Percentiles rank a stretch among this genome's conserved stretches.
Evolutionary conservation across 192 early-diverging fungal genomes (phyloP).

Genomic region (Coemansia reversa): DNA sequence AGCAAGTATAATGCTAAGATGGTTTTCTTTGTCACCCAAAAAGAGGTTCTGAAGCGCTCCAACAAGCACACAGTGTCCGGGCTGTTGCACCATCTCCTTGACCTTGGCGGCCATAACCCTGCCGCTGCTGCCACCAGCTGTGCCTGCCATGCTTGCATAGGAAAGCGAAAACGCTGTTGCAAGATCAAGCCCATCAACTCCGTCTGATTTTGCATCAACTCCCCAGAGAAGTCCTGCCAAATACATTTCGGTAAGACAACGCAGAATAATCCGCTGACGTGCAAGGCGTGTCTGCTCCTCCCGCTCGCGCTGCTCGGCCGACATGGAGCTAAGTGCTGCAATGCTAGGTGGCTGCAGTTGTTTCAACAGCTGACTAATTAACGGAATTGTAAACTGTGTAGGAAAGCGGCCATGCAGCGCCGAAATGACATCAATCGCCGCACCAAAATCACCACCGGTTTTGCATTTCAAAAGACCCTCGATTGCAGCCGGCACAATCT

Average conservation of each 20-base stretch:
- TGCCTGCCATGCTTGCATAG: conserved; percentile 2
- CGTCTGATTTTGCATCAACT: conserved; percentile 33
- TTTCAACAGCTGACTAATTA: conserved; percentile 67
- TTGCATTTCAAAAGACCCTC: conserved; percentile 75
- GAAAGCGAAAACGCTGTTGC: conserved; percentile 33
- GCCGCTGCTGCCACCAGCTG: conserved; percentile 5
- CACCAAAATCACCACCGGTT: conserved; percentile 69
- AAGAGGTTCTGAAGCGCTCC: conserved; percentile 49
- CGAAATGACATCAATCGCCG: conserved; percentile 78
- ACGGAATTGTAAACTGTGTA: conserved; percentile 67
- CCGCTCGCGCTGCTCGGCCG: conserved; percentile 80
- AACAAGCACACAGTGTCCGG: conserved; percentile 43
- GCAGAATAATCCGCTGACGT: conserved; percentile 65
- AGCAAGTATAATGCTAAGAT: conserved; percentile 42
- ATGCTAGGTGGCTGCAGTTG: conserved; percentile 61
- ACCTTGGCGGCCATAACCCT: conserved; percentile 27
- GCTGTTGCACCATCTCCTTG: conserved; percentile 44
- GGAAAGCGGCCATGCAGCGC: conserved; percentile 90
- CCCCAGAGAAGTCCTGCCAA: conserved; percentile 69
- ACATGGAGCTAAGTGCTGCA: conserved; percentile 60
- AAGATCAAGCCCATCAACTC: conserved; percentile 33
- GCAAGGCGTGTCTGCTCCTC: conserved; percentile 73
- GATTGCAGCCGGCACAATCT: conserved; percentile 79
- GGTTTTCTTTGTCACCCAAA: conserved; percentile 41
- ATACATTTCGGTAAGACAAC: conserved; percentile 81